Conservation (phyloP, 2,329 filamentous ascomycete species). For the Fusarium globosum region DNA sequence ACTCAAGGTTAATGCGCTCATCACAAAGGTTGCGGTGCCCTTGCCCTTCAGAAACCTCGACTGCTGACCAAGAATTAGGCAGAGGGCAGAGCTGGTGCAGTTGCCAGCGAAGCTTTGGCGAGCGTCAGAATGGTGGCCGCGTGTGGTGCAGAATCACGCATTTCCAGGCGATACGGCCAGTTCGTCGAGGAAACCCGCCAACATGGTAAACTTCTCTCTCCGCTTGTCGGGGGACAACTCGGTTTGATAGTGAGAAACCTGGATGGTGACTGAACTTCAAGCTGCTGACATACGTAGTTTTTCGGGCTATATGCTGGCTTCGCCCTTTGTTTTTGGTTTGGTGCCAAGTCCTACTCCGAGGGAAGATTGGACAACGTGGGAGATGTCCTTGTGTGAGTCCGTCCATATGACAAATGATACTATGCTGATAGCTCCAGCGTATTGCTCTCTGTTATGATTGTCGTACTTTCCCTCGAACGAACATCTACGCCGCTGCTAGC, state of each 20-base stretch:
- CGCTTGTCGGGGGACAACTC: constrained; percentile 64
- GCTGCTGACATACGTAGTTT: constrained; percentile 52
- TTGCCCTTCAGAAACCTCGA: too few species aligned
- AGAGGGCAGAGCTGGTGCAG: constrained; percentile 67
- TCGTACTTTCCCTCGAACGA: constrained; percentile 66
- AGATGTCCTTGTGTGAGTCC: constrained; percentile 65
- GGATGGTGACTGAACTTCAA: not conserved
- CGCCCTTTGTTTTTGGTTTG: constrained; percentile 72
- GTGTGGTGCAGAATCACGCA: constrained; percentile 68
- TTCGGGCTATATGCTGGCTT: constrained; percentile 65
- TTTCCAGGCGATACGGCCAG: constrained; percentile 63
- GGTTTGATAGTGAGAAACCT: constrained; percentile 52
- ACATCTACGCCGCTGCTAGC: constrained; percentile 69
- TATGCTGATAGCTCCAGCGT: constrained; percentile 49
- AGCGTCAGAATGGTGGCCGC: constrained; percentile 72
- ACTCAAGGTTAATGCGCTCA: constrained; percentile 60
- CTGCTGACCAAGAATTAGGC: constrained; percentile 46
- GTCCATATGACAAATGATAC: too few species aligned
- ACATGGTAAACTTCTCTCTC: constrained; percentile 61
- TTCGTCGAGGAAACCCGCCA: constrained; percentile 66
- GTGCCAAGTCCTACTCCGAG: constrained; percentile 61
- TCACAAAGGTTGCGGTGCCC: constrained; percentile 51
- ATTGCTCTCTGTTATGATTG: constrained; percentile 68
- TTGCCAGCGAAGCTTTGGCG: constrained; percentile 70
- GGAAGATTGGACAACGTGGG: constrained; percentile 61